Percentiles rank a stretch among this genome's conserved stretches.
These are phyloP conservation scores for Penicillium egyptiacum DNA, from an alignment of 495 filamentous ascomycete genomes.

Conservation along the genomic window DNA sequence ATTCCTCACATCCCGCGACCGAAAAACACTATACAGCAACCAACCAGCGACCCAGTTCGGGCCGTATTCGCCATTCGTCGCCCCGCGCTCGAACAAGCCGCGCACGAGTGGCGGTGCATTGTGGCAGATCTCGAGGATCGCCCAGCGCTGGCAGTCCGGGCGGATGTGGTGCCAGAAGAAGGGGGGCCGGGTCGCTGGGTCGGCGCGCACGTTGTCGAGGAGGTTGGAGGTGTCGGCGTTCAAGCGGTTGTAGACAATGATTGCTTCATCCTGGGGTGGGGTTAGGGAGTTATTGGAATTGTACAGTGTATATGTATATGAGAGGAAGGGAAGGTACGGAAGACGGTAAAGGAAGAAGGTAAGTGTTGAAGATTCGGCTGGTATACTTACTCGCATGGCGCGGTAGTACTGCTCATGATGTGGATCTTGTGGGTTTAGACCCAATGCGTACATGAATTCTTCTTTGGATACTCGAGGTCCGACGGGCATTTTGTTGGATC, in stretches of 20 bases:
- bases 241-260: constrained; percentile 44
- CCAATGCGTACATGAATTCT: constrained; percentile 46
- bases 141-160: constrained; percentile 42
- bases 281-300: not conserved
- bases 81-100: constrained; percentile 40
- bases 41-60: constrained; percentile 59
- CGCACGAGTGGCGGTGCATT: constrained; percentile 39
- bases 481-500: constrained; percentile 30
- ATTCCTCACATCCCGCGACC: constrained; percentile 57
- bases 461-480: constrained; percentile 49
- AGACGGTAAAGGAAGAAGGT: not conserved
- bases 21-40: constrained; percentile 60
- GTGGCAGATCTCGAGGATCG: constrained; percentile 42
- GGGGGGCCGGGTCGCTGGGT: constrained; percentile 37
- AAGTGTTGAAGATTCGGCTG: not conserved
- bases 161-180: constrained; percentile 51
- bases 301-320: not conserved
- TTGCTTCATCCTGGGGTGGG: constrained; percentile 46
- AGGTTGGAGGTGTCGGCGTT: constrained; percentile 43
- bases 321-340: not conserved
- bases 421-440: constrained; percentile 39
- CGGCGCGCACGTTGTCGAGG: constrained; percentile 39
- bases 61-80: constrained; percentile 43
- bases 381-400: constrained; percentile 43
- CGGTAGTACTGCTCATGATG: constrained; percentile 47